Percentiles rank a stretch among this genome's conserved stretches.
Evolutionary conservation across 192 early-diverging fungal genomes (phyloP).

Genomic region (Coemansia sp.): DNA sequence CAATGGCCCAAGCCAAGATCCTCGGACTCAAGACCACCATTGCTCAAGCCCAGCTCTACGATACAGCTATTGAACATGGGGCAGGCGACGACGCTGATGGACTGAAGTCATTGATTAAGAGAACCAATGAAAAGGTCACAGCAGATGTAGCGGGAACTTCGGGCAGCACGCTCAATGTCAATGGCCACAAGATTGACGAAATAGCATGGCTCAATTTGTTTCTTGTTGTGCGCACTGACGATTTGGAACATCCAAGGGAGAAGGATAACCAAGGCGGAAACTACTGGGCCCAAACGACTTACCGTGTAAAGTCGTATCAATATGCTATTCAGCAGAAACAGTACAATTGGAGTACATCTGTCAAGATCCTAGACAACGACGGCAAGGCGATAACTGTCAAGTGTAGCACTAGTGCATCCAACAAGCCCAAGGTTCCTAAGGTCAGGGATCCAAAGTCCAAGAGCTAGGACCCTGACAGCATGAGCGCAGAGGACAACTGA

Average conservation of each 20-base stretch:
- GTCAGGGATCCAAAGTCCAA: neutral
- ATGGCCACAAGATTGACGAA: constrained; percentile 41
- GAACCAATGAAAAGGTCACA: constrained; percentile 28
- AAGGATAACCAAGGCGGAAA: constrained; percentile 27
- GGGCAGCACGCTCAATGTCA: constrained; percentile 42
- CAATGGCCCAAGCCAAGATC: constrained; percentile 34
- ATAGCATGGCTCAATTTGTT: constrained; percentile 52
- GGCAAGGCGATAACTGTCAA: constrained; percentile 10
- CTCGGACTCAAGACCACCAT: constrained; percentile 40
- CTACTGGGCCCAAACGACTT: constrained; percentile 49
- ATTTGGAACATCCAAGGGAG: constrained; percentile 48
- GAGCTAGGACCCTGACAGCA: neutral
- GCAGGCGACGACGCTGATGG: constrained; percentile 42
- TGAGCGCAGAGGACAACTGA: neutral
- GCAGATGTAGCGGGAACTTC: constrained; percentile 15
- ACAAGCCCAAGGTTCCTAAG: no score
- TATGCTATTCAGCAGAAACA: constrained; percentile 28
- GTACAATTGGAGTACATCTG: constrained; percentile 28
- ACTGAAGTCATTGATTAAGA: constrained; percentile 25
- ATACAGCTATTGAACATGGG: constrained; percentile 54
- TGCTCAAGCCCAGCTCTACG: constrained; percentile 55
- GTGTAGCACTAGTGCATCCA: neutral
- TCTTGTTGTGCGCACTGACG: constrained; percentile 36
- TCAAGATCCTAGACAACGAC: constrained; percentile 47
- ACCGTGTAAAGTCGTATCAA: constrained; percentile 55